These are phyloP conservation scores for Bacidia gigantensis DNA, from an alignment of 495 filamentous ascomycete species.

Conservation along the genomic window DNA sequence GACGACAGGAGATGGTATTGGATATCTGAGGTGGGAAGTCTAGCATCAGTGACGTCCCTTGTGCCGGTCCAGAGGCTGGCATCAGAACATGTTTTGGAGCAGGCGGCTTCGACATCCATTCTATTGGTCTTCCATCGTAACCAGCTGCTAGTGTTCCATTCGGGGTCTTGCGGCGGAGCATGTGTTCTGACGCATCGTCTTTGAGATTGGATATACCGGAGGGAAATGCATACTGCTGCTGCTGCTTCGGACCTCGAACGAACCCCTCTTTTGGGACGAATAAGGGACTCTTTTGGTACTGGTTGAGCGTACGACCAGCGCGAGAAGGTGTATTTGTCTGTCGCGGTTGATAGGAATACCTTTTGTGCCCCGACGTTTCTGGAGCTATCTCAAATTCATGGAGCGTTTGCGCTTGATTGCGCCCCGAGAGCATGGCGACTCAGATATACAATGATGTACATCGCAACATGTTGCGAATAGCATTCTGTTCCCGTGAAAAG, in stretches of 20 bases:
- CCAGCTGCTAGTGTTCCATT: constrained; percentile 85
- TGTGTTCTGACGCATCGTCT: constrained; percentile 45
- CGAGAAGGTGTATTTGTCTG: neutral
- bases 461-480: neutral
- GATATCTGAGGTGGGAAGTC: neutral
- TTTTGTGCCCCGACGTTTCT: constrained; percentile 11
- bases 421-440: neutral
- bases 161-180: constrained; percentile 83
- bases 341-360: neutral
- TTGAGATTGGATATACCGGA: constrained; percentile 7
- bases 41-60: neutral
- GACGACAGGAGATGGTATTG: neutral
- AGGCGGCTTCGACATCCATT: constrained; percentile 62
- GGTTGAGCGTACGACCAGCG: constrained; percentile 3
- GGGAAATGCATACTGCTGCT: constrained; percentile 29
- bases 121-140: constrained; percentile 76
- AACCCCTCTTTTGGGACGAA: neutral
- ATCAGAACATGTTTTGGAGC: constrained; percentile 83
- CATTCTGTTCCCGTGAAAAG: neutral
- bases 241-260: constrained; percentile 19
- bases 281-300: neutral
- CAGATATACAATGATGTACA: neutral
- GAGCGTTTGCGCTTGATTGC: neutral
- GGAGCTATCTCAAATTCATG: constrained; percentile 10
- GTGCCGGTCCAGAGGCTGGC: constrained; percentile 28